Percentiles rank a stretch among this genome's conserved stretches.
phyloP scores from a whole-genome alignment of 2,329 filamentous ascomycete genomes.

The Scytalidium sp. region DNA sequence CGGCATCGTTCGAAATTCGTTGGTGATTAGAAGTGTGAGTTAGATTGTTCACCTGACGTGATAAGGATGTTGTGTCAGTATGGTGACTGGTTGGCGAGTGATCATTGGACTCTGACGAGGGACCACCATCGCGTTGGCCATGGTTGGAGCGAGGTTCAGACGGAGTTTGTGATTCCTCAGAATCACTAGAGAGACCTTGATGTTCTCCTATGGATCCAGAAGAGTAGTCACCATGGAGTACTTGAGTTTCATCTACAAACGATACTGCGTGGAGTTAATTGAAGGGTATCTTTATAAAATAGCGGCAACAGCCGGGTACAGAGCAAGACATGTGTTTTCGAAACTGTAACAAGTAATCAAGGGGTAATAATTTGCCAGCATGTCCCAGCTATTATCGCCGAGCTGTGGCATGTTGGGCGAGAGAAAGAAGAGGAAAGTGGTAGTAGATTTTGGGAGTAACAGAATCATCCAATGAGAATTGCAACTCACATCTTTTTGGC shows the following conservation, averaged over 20 bases:
- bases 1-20: too few relatives aligned
- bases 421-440: too few relatives aligned
- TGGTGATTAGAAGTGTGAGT: too few relatives aligned
- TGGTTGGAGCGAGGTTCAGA: not conserved
- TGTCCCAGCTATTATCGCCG: too few relatives aligned
- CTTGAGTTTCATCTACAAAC: conserved; percentile 15
- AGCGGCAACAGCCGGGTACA: not conserved
- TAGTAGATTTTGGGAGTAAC: too few relatives aligned
- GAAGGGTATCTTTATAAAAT: not conserved
- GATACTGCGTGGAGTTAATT: conserved; percentile 8
- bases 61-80: not conserved
- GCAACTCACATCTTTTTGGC: conserved; percentile 12
- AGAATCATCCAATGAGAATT: not conserved
- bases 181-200: not conserved
- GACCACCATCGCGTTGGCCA: not conserved
- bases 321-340: too few relatives aligned
- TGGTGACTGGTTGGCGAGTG: not conserved
- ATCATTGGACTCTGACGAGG: not conserved
- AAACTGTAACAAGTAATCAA: too few relatives aligned
- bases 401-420: too few relatives aligned
- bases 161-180: not conserved
- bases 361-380: too few relatives aligned
- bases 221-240: not conserved
- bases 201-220: not conserved
- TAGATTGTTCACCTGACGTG: too few relatives aligned